phyloP scores from a whole-genome alignment of 768 basidiomycete species.

The Lentinus tigrinus region DNA sequence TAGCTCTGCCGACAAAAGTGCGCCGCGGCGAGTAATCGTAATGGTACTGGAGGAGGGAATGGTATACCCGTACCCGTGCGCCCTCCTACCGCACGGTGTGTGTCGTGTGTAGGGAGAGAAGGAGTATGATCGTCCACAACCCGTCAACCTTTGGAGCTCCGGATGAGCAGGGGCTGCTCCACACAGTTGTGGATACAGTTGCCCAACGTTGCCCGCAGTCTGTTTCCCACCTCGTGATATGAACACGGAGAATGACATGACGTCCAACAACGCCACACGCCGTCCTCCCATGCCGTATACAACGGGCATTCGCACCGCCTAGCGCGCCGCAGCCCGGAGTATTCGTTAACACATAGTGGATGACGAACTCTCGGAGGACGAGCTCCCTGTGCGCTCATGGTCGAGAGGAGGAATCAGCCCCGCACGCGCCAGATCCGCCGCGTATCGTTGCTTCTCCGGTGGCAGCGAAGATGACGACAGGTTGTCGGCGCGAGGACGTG shows the following conservation, averaged over 20 bases:
- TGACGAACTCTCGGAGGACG: slow-evolving; percentile 9
- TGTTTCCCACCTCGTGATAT: not conserved
- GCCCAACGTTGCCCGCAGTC: not conserved
- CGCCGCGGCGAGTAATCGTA: not conserved
- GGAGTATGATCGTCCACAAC: not conserved
- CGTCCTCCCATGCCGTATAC: not conserved
- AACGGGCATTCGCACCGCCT: slow-evolving; percentile 3
- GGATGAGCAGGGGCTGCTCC: not conserved
- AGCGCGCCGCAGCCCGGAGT: slow-evolving; percentile 4
- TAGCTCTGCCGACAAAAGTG: too few species aligned
- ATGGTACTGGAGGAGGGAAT: slow-evolving; percentile 9
- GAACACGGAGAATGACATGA: not conserved
- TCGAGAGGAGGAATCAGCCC: slow-evolving; percentile 20
- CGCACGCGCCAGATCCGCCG: slow-evolving; percentile 35
- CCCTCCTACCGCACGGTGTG: slow-evolving; percentile 10
- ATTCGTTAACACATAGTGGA: slow-evolving; percentile 7
- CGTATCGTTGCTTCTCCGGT: slow-evolving; percentile 47
- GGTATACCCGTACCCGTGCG: slow-evolving; percentile 9
- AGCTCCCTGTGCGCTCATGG: slow-evolving; percentile 11
- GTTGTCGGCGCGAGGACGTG: slow-evolving; percentile 11
- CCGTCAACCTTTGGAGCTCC: not conserved
- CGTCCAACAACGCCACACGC: not conserved
- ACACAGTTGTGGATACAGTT: not conserved
- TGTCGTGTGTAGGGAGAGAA: not conserved
- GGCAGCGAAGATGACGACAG: slow-evolving; percentile 21